phyloP scores from a whole-genome alignment of 2,329 filamentous ascomycete genomes.

The Xylaria multiplex region DNA sequence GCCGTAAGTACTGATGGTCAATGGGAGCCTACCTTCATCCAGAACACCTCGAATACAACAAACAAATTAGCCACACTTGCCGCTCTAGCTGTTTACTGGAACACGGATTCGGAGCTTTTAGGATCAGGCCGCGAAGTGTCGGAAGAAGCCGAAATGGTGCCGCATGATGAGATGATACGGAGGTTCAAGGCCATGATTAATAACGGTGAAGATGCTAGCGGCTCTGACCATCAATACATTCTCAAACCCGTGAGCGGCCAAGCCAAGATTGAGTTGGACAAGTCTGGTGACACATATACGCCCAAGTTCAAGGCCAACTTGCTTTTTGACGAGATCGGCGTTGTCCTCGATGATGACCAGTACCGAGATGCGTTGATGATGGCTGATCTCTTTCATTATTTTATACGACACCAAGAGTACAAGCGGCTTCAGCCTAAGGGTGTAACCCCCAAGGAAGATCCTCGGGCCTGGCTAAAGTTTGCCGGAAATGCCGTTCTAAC shows the following conservation, averaged over 20 bases:
- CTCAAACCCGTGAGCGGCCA: slow-evolving; percentile 95
- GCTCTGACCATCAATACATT: slow-evolving; percentile 83
- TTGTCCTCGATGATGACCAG: slow-evolving; percentile 97
- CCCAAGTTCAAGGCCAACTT: slow-evolving; percentile 91
- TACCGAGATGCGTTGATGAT: slow-evolving; percentile 98
- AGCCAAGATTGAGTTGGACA: slow-evolving; percentile 94
- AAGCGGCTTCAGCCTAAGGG: slow-evolving; percentile 89
- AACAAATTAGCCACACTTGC: slow-evolving; percentile 94
- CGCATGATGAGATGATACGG: slow-evolving; percentile 80
- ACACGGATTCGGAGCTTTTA: slow-evolving; percentile 88
- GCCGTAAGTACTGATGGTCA: slow-evolving; percentile 94
- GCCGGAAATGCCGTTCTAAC: slow-evolving; percentile 87
- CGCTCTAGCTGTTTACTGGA: slow-evolving; percentile 95
- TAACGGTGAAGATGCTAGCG: slow-evolving; percentile 67
- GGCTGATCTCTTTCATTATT: slow-evolving; percentile 98
- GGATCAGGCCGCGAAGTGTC: slow-evolving; percentile 81
- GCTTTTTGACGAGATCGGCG: slow-evolving; percentile 95
- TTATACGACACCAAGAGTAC: slow-evolving; percentile 96
- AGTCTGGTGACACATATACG: slow-evolving; percentile 80
- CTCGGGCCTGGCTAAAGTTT: slow-evolving; percentile 90
- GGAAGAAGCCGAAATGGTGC: slow-evolving; percentile 67
- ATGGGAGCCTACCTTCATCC: slow-evolving; percentile 96
- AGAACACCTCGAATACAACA: slow-evolving; percentile 82
- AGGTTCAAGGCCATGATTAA: slow-evolving; percentile 84
- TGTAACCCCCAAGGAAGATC: slow-evolving; percentile 84